Conservation (phyloP, 441 rosid genomes). For the Cnidoscolus chayamansa region DNA sequence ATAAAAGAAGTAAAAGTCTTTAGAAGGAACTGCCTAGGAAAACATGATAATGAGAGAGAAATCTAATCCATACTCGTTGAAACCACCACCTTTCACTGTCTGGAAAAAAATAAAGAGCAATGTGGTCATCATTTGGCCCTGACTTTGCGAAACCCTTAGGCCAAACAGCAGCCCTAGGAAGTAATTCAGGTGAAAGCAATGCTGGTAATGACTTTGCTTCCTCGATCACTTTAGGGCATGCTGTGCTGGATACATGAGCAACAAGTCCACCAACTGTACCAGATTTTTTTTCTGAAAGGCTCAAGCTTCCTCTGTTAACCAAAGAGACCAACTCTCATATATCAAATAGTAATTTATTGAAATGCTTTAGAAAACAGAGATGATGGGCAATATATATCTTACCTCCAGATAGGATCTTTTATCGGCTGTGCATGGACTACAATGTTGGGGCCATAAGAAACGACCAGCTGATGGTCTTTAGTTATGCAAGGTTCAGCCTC, state of each 20-base stretch:
- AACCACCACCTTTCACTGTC: slow-evolving; percentile 38
- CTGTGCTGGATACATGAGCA: slow-evolving; percentile 64
- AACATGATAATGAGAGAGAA: neutral
- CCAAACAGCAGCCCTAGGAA: slow-evolving; percentile 51
- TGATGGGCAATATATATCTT: slow-evolving; percentile 7
- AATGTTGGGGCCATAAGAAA: neutral
- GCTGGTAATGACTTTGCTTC: slow-evolving; percentile 44
- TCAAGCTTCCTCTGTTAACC: slow-evolving; percentile 53
- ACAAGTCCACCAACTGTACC: slow-evolving; percentile 33
- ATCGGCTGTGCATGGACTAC: slow-evolving; percentile 40
- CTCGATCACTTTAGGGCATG: slow-evolving; percentile 50
- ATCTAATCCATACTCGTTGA: neutral
- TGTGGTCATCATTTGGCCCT: slow-evolving; percentile 46
- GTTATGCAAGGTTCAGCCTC: slow-evolving; percentile 28
- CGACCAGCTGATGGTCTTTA: slow-evolving; percentile 3
- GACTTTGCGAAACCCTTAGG: slow-evolving; percentile 48
- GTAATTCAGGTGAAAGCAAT: slow-evolving; percentile 45
- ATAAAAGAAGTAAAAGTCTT: slow-evolving; percentile 14
- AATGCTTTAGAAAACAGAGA: slow-evolving; percentile 5
- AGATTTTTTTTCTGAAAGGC: slow-evolving; percentile 22
- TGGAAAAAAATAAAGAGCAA: slow-evolving; percentile 71
- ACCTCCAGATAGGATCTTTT: slow-evolving; percentile 63
- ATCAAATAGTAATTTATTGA: slow-evolving; percentile 5
- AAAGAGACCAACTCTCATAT: slow-evolving; percentile 3
- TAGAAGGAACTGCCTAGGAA: slow-evolving; percentile 8